Evolutionary conservation across 2,329 filamentous ascomycete species (phyloP).

Genomic region (Claviceps pusilla): DNA sequence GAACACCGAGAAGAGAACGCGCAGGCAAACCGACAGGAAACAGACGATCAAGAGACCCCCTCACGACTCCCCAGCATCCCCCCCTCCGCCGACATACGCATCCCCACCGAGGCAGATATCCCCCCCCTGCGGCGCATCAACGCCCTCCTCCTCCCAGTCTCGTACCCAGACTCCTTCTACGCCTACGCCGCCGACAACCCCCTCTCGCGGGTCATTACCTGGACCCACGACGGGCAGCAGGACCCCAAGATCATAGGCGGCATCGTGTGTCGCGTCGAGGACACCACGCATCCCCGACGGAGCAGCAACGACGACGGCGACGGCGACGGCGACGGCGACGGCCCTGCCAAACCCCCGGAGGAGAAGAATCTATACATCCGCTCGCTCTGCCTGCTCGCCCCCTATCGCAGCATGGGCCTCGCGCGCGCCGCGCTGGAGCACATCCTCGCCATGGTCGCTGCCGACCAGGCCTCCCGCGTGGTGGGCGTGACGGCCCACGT

Average conservation of each 20-base stretch:
- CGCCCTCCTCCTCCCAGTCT: slow-evolving; percentile 46
- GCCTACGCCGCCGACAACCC: slow-evolving; percentile 33
- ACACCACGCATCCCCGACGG: too few relatives aligned
- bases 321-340: slow-evolving; percentile 5
- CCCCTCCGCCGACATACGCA: slow-evolving; percentile 37
- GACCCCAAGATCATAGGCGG: slow-evolving; percentile 42
- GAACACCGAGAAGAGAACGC: background rate
- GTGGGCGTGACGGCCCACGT: slow-evolving; percentile 46
- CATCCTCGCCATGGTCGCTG: slow-evolving; percentile 26
- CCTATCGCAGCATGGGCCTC: slow-evolving; percentile 46
- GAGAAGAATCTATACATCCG: slow-evolving; percentile 46
- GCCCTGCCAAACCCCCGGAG: slow-evolving; percentile 9
- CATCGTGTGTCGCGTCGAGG: slow-evolving; percentile 47
- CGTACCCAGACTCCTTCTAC: slow-evolving; percentile 52
- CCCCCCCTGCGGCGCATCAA: slow-evolving; percentile 49
- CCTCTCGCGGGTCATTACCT: slow-evolving; percentile 47
- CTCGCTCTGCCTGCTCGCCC: slow-evolving; percentile 46
- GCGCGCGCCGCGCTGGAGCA: slow-evolving; percentile 41
- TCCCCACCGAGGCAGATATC: slow-evolving; percentile 35
- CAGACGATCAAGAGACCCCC: too few relatives aligned
- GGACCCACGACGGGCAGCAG: slow-evolving; percentile 28
- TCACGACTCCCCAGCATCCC: slow-evolving; percentile 13
- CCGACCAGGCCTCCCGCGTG: slow-evolving; percentile 24
- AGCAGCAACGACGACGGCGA: background rate
- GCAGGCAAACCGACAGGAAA: too few relatives aligned